Conservation (phyloP, 495 filamentous ascomycete species). For the Evansstolkia leycettana region DNA sequence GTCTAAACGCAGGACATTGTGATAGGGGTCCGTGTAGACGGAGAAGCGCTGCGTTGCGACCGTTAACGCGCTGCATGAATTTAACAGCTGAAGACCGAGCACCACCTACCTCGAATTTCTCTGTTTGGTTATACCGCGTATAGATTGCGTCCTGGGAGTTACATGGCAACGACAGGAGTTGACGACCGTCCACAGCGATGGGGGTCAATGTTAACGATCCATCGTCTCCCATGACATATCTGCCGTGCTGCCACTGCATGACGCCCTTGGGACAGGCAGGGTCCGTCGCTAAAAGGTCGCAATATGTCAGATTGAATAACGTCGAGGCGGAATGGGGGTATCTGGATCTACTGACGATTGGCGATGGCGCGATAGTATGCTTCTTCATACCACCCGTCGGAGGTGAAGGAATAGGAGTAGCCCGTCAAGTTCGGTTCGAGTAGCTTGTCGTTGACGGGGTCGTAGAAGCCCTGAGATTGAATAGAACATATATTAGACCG, state of each 20-base stretch:
- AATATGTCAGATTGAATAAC: not conserved
- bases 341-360: slow-evolving; percentile 49
- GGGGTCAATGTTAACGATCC: slow-evolving; percentile 50
- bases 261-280: slow-evolving; percentile 57
- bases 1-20: slow-evolving; percentile 50
- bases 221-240: slow-evolving; percentile 40
- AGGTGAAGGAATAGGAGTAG: slow-evolving; percentile 73
- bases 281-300: slow-evolving; percentile 33
- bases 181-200: slow-evolving; percentile 57
- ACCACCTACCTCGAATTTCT: slow-evolving; percentile 46
- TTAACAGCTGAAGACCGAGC: no score
- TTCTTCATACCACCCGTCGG: slow-evolving; percentile 59
- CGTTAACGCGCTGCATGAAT: slow-evolving; percentile 4
- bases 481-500: no score
- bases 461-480: slow-evolving; percentile 60
- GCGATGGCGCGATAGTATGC: slow-evolving; percentile 62
- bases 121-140: slow-evolving; percentile 57
- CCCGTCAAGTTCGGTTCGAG: slow-evolving; percentile 60
- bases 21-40: slow-evolving; percentile 49
- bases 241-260: slow-evolving; percentile 73
- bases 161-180: slow-evolving; percentile 60
- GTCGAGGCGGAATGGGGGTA: not conserved
- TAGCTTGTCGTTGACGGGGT: slow-evolving; percentile 55
- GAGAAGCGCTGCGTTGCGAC: slow-evolving; percentile 41
- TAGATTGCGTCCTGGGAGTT: slow-evolving; percentile 37